Conservation (phyloP, 306 rosid species). For the Ammopiptanthus mongolicus region DNA sequence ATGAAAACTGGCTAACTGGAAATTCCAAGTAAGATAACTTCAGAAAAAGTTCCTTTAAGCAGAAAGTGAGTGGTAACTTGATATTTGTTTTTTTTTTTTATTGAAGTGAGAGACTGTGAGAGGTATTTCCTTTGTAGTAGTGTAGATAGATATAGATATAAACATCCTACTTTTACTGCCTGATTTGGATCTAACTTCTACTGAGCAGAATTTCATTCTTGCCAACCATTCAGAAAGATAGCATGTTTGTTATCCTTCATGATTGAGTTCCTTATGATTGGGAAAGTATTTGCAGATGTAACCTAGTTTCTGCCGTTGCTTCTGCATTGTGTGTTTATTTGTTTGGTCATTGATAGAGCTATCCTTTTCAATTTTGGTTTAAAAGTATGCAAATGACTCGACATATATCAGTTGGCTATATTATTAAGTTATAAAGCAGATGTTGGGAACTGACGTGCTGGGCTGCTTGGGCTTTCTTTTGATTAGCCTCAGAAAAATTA, state of each 20-base stretch:
- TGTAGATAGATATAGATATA: not conserved
- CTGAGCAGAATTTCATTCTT: not conserved
- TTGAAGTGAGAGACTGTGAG: not conserved
- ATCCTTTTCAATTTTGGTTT: not conserved
- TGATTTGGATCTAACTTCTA: not conserved
- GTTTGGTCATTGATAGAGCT: not conserved
- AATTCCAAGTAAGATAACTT: too few species aligned
- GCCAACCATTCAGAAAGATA: not conserved
- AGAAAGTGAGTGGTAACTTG: not conserved
- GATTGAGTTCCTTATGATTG: not conserved
- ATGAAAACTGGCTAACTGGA: not conserved
- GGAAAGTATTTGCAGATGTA: not conserved
- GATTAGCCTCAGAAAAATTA: not conserved
- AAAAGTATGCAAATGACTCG: not conserved
- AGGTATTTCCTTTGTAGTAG: not conserved
- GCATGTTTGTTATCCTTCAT: not conserved
- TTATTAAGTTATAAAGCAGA: not conserved
- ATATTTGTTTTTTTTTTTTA: not conserved
- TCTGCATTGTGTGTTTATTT: not conserved
- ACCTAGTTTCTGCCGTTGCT: not conserved
- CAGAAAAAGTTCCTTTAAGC: too few species aligned
- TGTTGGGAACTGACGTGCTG: not conserved
- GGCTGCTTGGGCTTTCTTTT: not conserved
- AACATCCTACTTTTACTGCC: not conserved
- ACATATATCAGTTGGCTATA: not conserved